A percentile compares a stretch with the other conserved stretches of the same genome.
Conservation (phyloP, 2,329 filamentous ascomycete genomes). For the Clarireedia monteithiana region DNA sequence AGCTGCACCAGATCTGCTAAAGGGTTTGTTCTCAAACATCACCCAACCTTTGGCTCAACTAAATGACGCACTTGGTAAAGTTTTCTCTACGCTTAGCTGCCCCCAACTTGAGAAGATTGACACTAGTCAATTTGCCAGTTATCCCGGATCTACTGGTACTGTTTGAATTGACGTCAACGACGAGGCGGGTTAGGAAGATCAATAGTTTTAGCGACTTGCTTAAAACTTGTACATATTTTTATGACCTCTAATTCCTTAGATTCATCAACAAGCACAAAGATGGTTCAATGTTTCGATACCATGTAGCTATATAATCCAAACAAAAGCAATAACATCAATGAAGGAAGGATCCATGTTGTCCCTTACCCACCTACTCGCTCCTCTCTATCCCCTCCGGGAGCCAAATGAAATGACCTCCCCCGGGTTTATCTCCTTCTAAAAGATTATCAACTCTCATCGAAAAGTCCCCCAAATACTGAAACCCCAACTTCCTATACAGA, state of each 20-base stretch:
- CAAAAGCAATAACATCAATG: too few species aligned
- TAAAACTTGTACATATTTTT: not conserved
- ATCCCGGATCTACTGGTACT: constrained; percentile 7
- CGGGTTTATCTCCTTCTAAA: constrained; percentile 9
- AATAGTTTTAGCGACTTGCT: too few species aligned
- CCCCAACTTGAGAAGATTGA: constrained; percentile 7
- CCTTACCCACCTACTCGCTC: not conserved
- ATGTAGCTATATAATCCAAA: too few species aligned
- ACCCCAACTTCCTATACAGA: constrained; percentile 23
- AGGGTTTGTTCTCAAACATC: constrained; percentile 28
- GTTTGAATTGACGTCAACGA: not conserved
- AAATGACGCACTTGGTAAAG: not conserved
- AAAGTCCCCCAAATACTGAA: constrained; percentile 18
- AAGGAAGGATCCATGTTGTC: too few species aligned
- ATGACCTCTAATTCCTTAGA: too few species aligned
- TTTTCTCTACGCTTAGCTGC: not conserved
- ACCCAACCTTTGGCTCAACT: constrained; percentile 28
- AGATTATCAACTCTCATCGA: constrained; percentile 4
- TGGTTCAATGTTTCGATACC: too few species aligned
- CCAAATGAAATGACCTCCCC: constrained; percentile 21
- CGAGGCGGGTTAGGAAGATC: too few species aligned
- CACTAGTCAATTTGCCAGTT: constrained; percentile 4
- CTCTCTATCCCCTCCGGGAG: constrained; percentile 12
- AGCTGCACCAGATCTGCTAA: constrained; percentile 35
- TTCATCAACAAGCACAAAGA: too few species aligned